phyloP scores from a whole-genome alignment of 441 rosid species.

The Aleurites moluccanus region DNA sequence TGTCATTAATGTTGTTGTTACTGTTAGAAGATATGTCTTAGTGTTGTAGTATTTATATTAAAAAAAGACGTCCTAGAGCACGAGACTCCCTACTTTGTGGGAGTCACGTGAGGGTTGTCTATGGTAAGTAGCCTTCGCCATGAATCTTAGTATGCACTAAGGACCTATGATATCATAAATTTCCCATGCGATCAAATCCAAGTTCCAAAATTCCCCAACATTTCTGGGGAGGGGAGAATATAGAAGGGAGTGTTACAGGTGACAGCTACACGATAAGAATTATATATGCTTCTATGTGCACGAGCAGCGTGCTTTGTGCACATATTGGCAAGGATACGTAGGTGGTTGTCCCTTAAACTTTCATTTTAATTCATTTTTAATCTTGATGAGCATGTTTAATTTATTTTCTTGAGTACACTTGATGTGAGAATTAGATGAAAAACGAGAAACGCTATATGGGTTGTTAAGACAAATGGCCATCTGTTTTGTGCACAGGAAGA shows the following conservation, averaged over 20 bases:
- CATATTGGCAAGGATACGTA: background rate
- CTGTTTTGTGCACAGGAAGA: slow-evolving; percentile 14
- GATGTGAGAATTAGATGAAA: background rate
- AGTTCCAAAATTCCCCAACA: background rate
- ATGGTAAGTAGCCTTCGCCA: too few relatives aligned
- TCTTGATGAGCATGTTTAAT: background rate
- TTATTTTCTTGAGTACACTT: background rate
- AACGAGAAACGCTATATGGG: background rate
- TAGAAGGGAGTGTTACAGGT: background rate
- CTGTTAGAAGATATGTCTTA: too few relatives aligned
- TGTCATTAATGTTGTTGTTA: background rate
- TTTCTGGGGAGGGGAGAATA: background rate
- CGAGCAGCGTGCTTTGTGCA: background rate
- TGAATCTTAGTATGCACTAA: background rate
- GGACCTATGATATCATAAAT: background rate
- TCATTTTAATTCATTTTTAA: background rate
- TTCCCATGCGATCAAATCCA: background rate
- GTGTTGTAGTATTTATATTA: too few relatives aligned
- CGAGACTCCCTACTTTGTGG: too few relatives aligned
- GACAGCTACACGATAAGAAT: background rate
- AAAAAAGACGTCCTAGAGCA: too few relatives aligned
- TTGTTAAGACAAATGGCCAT: background rate
- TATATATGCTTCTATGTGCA: background rate
- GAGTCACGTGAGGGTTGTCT: too few relatives aligned
- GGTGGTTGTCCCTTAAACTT: background rate